These are phyloP conservation scores for Phytophthora chlamydospora DNA, from an alignment of 352 stramenopile genomes.

Conservation along the genomic window DNA sequence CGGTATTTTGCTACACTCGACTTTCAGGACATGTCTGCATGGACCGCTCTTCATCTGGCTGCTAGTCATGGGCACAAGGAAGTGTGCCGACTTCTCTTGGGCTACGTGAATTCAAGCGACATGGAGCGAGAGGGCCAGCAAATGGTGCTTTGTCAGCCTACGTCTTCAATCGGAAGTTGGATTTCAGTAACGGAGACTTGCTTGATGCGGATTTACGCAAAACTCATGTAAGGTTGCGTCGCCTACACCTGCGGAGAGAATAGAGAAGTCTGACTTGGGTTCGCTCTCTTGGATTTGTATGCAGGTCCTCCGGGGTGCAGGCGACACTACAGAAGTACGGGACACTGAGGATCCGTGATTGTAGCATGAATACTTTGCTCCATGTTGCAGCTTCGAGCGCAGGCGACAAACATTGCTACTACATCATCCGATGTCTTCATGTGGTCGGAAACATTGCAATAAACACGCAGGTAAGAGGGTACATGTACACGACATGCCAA, in stretches of 20 bases:
- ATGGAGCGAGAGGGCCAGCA: conserved; percentile 40
- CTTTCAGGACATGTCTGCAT: conserved; percentile 46
- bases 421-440: conserved; percentile 53
- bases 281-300: neutral
- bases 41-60: conserved; percentile 52
- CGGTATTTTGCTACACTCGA: neutral
- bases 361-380: conserved; percentile 63
- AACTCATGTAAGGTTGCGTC: conserved; percentile 43
- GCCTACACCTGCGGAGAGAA: neutral
- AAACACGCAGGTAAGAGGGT: conserved; percentile 43
- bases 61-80: conserved; percentile 51
- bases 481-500: neutral
- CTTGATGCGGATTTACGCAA: conserved; percentile 55
- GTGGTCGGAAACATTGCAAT: conserved; percentile 45
- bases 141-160: conserved; percentile 44
- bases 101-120: conserved; percentile 22
- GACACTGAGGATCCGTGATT: conserved; percentile 56
- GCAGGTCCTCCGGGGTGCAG: conserved; percentile 45
- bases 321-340: conserved; percentile 48
- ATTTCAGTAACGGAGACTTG: conserved; percentile 44
- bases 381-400: conserved; percentile 52
- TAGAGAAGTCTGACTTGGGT: no score
- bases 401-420: conserved; percentile 47
- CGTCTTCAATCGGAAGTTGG: conserved; percentile 45
- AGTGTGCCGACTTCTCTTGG: conserved; percentile 43